Evolutionary conservation across 2,329 filamentous ascomycete genomes (phyloP), one percentile per base, ranked within the genome.

Genomic region (Pseudophaeomoniella oleicola): DNA sequence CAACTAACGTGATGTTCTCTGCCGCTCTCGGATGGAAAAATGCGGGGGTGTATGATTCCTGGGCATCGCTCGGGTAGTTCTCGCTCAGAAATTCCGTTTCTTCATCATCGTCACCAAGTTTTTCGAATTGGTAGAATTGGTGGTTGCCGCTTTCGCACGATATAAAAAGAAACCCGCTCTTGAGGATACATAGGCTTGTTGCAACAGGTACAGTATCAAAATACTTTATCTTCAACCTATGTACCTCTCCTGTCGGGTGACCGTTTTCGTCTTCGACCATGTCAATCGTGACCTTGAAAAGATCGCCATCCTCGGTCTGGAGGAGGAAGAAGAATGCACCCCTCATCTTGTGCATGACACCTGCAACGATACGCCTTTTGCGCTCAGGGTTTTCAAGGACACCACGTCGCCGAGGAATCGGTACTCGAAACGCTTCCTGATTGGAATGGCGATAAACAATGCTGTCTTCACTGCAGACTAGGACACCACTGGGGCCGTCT

Each of bases 391-490:
- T 87, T 56, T 98, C 92, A 0, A 85, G 90, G 5, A 84, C 75
- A 30, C 88, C 90, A 48, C 78, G 76, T 38, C 90, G 72, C 43
- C 90, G 74, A 4, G 90, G 92, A 40, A 99, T 87, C 0, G 87
- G 76, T 16, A 98, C 79, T 22, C 86, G 77, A 57, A 92, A 86
- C 2, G 86, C 76, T 44, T 88, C 81, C 49, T 94, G 83, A 53
- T 94, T 94, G 16, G 87, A 92, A 56, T 96, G 90, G n/a, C 86
- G 78, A 57, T 98, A 99, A 4, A 86, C 94, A 52, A 99, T 81
- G 50, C 78, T 93, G 53, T 94, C 90, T 50, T 94, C 83, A 6
- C 83, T 84, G 50, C 92, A 98, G 4, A 96, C 88, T 16, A 98
- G 67, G 16, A 96, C 90, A 54, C 90, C 90, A 50, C 87, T 94